These are phyloP conservation scores for Pilasporangium apinafurcum DNA, from an alignment of 352 stramenopile genomes.

Conservation along the genomic window DNA sequence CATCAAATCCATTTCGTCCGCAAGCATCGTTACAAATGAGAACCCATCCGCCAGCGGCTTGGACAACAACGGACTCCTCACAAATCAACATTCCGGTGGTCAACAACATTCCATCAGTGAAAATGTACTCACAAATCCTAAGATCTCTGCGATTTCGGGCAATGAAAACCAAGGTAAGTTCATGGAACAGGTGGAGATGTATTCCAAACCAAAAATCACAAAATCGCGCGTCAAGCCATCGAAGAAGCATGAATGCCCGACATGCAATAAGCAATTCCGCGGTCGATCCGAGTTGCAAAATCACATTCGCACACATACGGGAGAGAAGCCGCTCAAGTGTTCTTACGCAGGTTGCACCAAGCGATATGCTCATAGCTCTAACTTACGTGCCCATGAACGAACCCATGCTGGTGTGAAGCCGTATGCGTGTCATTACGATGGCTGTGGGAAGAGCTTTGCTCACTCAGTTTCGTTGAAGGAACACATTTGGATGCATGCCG, in stretches of 20 bases:
- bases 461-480: constrained; percentile 90
- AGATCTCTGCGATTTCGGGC: constrained; percentile 61
- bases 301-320: constrained; percentile 87
- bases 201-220: constrained; percentile 82
- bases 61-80: constrained; percentile 4
- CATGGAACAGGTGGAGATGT: constrained; percentile 85
- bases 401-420: constrained; percentile 89
- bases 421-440: constrained; percentile 87
- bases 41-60: not conserved
- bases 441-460: constrained; percentile 87
- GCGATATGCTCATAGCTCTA: constrained; percentile 87
- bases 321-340: constrained; percentile 87
- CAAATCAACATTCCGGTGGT: too few species aligned
- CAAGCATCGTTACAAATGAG: constrained; percentile 16
- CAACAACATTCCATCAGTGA: constrained; percentile 28
- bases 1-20: constrained; percentile 61
- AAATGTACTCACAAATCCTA: constrained; percentile 47
- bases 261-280: constrained; percentile 82
- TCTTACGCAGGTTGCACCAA: constrained; percentile 83
- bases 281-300: constrained; percentile 81
- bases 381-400: constrained; percentile 87
- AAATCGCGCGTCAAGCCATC: constrained; percentile 84
- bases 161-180: constrained; percentile 85
- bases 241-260: constrained; percentile 82
- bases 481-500: constrained; percentile 90